These are phyloP conservation scores for Esteya vermicola DNA, from an alignment of 2,329 filamentous ascomycete species.

Conservation along the genomic window DNA sequence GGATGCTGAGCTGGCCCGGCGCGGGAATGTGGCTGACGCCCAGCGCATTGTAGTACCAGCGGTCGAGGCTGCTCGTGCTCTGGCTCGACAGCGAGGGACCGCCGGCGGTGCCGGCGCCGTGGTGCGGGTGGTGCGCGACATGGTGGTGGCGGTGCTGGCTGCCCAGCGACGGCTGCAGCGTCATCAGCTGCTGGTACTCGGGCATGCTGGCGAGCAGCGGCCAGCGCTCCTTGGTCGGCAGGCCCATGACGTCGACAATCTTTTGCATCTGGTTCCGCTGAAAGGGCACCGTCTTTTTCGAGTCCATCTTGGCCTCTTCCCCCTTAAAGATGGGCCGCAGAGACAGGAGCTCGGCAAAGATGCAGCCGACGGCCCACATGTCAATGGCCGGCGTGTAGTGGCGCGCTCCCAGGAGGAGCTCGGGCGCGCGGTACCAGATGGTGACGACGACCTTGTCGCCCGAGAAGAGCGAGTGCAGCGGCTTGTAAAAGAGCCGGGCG, in stretches of 20 bases:
- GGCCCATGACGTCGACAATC: constrained; percentile 90
- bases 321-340: constrained; percentile 94
- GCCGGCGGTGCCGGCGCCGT: neutral
- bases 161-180: constrained; percentile 30
- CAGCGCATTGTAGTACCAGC: constrained; percentile 64
- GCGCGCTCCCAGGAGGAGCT: constrained; percentile 79
- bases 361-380: constrained; percentile 95
- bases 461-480: constrained; percentile 76
- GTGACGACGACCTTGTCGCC: constrained; percentile 98
- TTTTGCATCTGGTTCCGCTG: constrained; percentile 98
- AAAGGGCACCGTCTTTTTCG: constrained; percentile 93
- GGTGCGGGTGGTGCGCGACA: neutral
- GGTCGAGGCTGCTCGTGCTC: constrained; percentile 49
- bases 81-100: constrained; percentile 9
- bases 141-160: constrained; percentile 19
- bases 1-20: constrained; percentile 29
- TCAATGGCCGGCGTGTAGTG: constrained; percentile 97
- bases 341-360: constrained; percentile 86
- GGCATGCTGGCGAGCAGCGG: constrained; percentile 73
- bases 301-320: constrained; percentile 97
- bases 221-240: constrained; percentile 83
- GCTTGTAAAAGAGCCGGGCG: constrained; percentile 86
- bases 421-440: constrained; percentile 96
- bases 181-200: constrained; percentile 60
- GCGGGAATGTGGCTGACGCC: constrained; percentile 32